Conservation (phyloP, 2,329 filamentous ascomycete species). For the Botryosphaeria dothidea region DNA sequence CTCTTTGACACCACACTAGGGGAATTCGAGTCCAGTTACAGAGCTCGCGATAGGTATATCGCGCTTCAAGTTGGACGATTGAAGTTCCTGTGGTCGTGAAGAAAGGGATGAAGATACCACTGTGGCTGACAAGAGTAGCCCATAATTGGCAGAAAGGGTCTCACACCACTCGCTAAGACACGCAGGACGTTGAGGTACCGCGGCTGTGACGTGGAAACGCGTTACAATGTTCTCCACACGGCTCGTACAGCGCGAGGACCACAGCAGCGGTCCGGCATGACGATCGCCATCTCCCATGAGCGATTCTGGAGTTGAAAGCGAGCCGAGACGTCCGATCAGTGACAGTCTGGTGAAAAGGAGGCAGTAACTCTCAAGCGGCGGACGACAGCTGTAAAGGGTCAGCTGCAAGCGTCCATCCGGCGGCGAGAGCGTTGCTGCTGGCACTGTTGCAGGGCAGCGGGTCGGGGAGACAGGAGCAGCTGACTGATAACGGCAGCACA, state of each 20-base stretch:
- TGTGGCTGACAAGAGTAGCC: not conserved
- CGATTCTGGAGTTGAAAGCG: not conserved
- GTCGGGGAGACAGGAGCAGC: not conserved
- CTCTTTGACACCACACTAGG: not conserved
- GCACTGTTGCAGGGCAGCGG: not conserved
- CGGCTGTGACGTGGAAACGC: not conserved
- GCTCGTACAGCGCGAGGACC: not conserved
- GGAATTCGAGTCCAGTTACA: not conserved
- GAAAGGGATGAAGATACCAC: not conserved
- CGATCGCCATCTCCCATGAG: conserved; percentile 1
- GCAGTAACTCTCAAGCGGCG: not conserved
- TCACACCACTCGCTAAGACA: conserved; percentile 2
- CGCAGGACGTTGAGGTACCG: not conserved
- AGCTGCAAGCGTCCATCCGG: not conserved
- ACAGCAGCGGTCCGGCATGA: not conserved
- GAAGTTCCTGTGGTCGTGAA: not conserved
- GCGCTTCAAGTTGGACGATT: not conserved
- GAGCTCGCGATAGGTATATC: not conserved
- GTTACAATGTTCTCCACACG: conserved; percentile 1
- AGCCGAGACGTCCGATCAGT: not conserved
- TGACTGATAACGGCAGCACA: not conserved
- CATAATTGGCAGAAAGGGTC: not conserved
- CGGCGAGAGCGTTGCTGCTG: not conserved
- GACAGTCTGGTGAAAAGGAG: not conserved
- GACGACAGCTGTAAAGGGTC: not conserved